Base-by-base conservation (phyloP, 78 protist species). In the Emiliania huxleyi region DNA sequence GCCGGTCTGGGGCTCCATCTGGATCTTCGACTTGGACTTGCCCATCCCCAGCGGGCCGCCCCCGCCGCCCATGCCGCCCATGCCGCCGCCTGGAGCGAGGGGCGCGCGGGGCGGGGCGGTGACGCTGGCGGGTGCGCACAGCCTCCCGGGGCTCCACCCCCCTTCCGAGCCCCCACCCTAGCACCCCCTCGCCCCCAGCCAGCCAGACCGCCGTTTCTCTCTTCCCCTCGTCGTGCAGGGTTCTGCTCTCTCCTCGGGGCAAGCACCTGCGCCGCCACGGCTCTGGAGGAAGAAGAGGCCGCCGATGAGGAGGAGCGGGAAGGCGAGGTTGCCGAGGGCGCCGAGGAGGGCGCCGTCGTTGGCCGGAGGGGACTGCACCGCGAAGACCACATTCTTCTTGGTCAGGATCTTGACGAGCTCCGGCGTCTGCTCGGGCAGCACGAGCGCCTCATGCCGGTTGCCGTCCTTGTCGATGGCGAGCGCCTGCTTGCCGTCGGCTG, bases 221-320 rank as follows among this genome's bases (percentile, higher is more conserved):
- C n/a, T n/a, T n/a, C n/a, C n/a, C n/a, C n/a, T n/a, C n/a, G n/a
- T n/a, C n/a, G n/a, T n/a, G n/a, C n/a, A n/a, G n/a, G n/a, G n/a
- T n/a, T n/a, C n/a, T n/a, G n/a, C n/a, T n/a, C n/a, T n/a, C n/a
- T n/a, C n/a, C n/a, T n/a, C n/a, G n/a, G n/a, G n/a, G n/a, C n/a
- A n/a, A n/a, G n/a, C n/a, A n/a, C n/a, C n/a, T n/a, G n/a, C n/a
- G n/a, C n/a, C n/a, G n/a, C n/a, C n/a, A 48, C 90, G 79, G 79
- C 90, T 89, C 52, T 75, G 69, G 45, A 91, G 83, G 45, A 91
- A 73, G 62, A 83, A 52, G 45, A 91, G 91, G 69, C 94, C 94
- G 56, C 91, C 94, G 83, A 91, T 48, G 84, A 91, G 12, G 37
- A 91, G 62, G 3, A 88, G 89, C n/a, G 94, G 94, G 94, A 91